A percentile compares a stretch with the other conserved stretches of the same genome.
Conservation (phyloP, 2,329 filamentous ascomycete genomes). For the Ceratocystis papillata region DNA sequence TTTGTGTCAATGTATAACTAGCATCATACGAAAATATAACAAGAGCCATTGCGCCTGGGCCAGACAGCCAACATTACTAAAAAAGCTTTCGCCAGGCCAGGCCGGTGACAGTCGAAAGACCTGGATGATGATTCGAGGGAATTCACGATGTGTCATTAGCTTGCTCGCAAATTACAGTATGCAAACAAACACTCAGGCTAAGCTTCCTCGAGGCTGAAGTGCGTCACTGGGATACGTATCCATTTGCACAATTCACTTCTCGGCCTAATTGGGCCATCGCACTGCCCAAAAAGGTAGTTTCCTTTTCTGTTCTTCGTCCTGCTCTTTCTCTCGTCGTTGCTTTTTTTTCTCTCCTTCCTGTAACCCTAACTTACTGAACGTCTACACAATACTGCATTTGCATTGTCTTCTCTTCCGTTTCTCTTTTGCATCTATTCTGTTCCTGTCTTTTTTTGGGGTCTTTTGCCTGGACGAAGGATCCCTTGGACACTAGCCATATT, state of each 20-base stretch:
- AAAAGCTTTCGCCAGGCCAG: too few relatives aligned
- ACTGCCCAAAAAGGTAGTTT: neutral
- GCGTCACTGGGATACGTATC: conserved; percentile 1
- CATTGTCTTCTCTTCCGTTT: neutral
- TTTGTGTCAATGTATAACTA: too few relatives aligned
- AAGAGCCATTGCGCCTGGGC: too few relatives aligned
- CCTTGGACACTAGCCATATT: neutral
- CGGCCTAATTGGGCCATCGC: neutral
- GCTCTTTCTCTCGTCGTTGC: neutral
- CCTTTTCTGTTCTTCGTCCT: neutral
- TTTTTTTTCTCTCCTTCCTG: neutral
- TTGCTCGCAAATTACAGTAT: too few relatives aligned
- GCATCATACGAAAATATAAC: too few relatives aligned
- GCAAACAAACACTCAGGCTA: too few relatives aligned
- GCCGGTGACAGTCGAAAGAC: too few relatives aligned
- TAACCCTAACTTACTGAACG: too few relatives aligned
- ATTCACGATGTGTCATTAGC: too few relatives aligned
- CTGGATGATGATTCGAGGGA: too few relatives aligned
- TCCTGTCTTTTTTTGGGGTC: conserved; percentile 1
- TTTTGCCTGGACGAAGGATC: conserved; percentile 9
- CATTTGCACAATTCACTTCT: neutral
- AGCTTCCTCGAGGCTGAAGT: neutral
- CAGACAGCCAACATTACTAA: too few relatives aligned
- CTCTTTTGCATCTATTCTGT: neutral
- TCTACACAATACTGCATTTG: neutral